phyloP scores from a whole-genome alignment of 768 basidiomycete genomes.

The Pleurotus giganteus region DNA sequence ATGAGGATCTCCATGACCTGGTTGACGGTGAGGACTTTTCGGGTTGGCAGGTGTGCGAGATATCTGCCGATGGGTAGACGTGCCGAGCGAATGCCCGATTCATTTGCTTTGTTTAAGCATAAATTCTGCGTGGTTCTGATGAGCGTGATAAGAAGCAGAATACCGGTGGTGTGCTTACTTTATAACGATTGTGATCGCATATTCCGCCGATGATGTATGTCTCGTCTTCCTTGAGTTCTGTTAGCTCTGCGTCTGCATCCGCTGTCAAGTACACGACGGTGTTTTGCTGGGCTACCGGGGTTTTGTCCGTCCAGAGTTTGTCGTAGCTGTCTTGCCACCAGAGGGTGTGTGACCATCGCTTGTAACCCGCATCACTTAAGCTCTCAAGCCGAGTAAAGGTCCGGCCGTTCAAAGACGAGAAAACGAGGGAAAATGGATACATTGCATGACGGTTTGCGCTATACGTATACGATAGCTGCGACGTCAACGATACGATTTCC shows the following conservation, averaged over 20 bases:
- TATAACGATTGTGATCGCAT: slow-evolving; percentile 94
- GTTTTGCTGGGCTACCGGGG: slow-evolving; percentile 32
- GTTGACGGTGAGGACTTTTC: slow-evolving; percentile 97
- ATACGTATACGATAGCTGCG: slow-evolving; percentile 91
- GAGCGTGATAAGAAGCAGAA: slow-evolving; percentile 8
- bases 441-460: slow-evolving; percentile 77
- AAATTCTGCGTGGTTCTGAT: slow-evolving; percentile 58
- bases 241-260: slow-evolving; percentile 84
- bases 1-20: slow-evolving; percentile 93
- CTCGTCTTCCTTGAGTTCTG: slow-evolving; percentile 78
- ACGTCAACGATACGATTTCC: slow-evolving; percentile 89
- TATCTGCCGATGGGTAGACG: slow-evolving; percentile 95
- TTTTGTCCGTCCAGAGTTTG: slow-evolving; percentile 50
- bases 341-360: slow-evolving; percentile 76
- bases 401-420: slow-evolving; percentile 77
- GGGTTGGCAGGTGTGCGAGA: slow-evolving; percentile 76
- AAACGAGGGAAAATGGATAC: slow-evolving; percentile 71
- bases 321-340: slow-evolving; percentile 84
- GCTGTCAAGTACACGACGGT: slow-evolving; percentile 91
- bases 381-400: slow-evolving; percentile 64
- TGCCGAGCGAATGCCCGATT: slow-evolving; percentile 75
- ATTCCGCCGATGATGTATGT: slow-evolving; percentile 96
- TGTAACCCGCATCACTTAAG: slow-evolving; percentile 65
- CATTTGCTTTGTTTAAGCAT: slow-evolving; percentile 82
- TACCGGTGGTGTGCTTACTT: slow-evolving; percentile 41